phyloP scores from a whole-genome alignment of 2,329 filamentous ascomycete genomes.

The Fusarium denticulatum region DNA sequence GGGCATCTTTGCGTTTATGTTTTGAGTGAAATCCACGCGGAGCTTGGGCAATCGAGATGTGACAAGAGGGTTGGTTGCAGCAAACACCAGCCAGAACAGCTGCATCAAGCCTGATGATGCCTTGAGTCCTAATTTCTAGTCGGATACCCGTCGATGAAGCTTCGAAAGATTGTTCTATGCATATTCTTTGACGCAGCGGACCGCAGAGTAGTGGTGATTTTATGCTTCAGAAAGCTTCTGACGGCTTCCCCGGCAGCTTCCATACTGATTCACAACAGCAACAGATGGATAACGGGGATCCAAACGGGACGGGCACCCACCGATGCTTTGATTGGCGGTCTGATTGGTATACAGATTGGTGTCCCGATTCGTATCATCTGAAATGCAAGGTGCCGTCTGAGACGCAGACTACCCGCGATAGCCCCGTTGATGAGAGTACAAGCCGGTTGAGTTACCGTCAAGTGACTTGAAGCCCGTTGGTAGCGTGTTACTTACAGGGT shows the following conservation, averaged over 20 bases:
- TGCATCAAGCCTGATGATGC: constrained; percentile 19
- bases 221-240: constrained; percentile 26
- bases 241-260: constrained; percentile 31
- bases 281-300: constrained; percentile 24
- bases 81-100: constrained; percentile 22
- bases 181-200: constrained; percentile 22
- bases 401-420: constrained; percentile 41
- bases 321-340: constrained; percentile 32
- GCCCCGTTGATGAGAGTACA: constrained; percentile 40
- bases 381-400: constrained; percentile 46
- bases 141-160: constrained; percentile 29
- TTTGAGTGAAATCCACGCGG: constrained; percentile 23
- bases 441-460: constrained; percentile 39
- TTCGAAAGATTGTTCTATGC: constrained; percentile 39
- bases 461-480: constrained; percentile 39
- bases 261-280: constrained; percentile 32
- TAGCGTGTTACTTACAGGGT: constrained; percentile 38
- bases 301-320: constrained; percentile 33
- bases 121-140: constrained; percentile 28
- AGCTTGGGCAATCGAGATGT: constrained; percentile 38
- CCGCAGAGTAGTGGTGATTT: constrained; percentile 37
- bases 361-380: constrained; percentile 40
- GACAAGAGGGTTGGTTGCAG: constrained; percentile 26
- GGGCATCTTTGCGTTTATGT: constrained; percentile 15
- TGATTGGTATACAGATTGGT: constrained; percentile 34